phyloP scores from a whole-genome alignment of 2,329 filamentous ascomycete species.

The Aurifilum marmelostoma region DNA sequence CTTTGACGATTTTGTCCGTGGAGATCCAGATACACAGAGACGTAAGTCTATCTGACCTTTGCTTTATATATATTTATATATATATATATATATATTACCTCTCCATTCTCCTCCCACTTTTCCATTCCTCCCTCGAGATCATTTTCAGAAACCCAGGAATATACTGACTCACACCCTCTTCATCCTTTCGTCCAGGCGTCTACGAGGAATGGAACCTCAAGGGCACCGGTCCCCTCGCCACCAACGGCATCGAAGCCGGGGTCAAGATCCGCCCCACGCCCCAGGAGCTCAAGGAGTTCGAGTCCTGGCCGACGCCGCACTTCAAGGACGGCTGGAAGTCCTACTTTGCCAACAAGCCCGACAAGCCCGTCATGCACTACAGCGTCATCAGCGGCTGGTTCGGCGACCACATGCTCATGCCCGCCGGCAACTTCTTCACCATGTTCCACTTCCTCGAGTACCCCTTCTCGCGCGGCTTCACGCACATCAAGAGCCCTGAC shows the following conservation, averaged over 20 bases:
- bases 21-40: conserved; percentile 73
- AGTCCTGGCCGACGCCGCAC: conserved; percentile 73
- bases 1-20: conserved; percentile 80
- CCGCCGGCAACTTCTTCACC: conserved; percentile 78
- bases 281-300: conserved; percentile 69
- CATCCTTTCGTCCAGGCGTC: conserved; percentile 48
- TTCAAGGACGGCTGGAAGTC: conserved; percentile 77
- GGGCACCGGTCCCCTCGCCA: conserved; percentile 76
- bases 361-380: conserved; percentile 89
- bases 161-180: no score
- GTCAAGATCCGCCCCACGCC: conserved; percentile 76
- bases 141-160: no score
- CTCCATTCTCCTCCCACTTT: no score
- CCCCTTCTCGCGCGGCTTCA: conserved; percentile 73
- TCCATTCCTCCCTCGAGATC: no score
- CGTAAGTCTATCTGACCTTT: conserved; percentile 40
- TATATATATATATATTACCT: no score
- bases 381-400: conserved; percentile 72
- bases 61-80: no score
- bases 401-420: conserved; percentile 65
- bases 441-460: conserved; percentile 85
- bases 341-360: conserved; percentile 83
- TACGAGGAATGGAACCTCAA: conserved; percentile 80
- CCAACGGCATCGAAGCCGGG: conserved; percentile 79
- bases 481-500: conserved; percentile 71